Evolutionary conservation across 2,329 filamentous ascomycete genomes (phyloP).

Genomic region (Fusarium austroafricanum): DNA sequence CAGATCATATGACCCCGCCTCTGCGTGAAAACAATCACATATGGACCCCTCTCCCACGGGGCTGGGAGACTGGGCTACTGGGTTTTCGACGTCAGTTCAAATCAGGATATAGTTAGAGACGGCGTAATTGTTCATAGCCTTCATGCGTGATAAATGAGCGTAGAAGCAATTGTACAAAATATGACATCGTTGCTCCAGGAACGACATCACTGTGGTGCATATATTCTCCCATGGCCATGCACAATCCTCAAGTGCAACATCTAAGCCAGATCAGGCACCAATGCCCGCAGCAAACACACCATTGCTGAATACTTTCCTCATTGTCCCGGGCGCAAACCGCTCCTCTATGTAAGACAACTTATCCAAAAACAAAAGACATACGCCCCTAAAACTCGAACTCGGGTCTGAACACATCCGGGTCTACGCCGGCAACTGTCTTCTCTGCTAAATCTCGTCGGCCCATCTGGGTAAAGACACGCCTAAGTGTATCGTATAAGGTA

Average conservation of each 20-base stretch:
- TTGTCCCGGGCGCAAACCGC: slow-evolving; percentile 2
- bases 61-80: no score
- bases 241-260: slow-evolving; percentile 25
- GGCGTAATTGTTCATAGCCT: neutral
- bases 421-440: slow-evolving; percentile 87
- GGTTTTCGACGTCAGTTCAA: neutral
- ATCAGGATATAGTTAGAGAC: neutral
- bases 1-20: neutral
- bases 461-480: slow-evolving; percentile 98
- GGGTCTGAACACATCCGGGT: slow-evolving; percentile 86
- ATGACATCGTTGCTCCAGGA: slow-evolving; percentile 12
- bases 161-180: neutral
- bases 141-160: neutral
- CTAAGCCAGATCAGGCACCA: slow-evolving; percentile 5
- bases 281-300: slow-evolving; percentile 6
- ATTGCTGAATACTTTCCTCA: neutral
- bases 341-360: slow-evolving; percentile 9
- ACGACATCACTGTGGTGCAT: slow-evolving; percentile 3
- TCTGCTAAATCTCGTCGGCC: slow-evolving; percentile 87
- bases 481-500: slow-evolving; percentile 93
- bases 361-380: neutral
- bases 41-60: neutral
- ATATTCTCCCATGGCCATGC: slow-evolving; percentile 20
- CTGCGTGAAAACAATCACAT: neutral
- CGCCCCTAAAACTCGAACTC: slow-evolving; percentile 82